Evolutionary conservation across 768 basidiomycete species (phyloP).

Genomic region (Russula griseocarnosa): DNA sequence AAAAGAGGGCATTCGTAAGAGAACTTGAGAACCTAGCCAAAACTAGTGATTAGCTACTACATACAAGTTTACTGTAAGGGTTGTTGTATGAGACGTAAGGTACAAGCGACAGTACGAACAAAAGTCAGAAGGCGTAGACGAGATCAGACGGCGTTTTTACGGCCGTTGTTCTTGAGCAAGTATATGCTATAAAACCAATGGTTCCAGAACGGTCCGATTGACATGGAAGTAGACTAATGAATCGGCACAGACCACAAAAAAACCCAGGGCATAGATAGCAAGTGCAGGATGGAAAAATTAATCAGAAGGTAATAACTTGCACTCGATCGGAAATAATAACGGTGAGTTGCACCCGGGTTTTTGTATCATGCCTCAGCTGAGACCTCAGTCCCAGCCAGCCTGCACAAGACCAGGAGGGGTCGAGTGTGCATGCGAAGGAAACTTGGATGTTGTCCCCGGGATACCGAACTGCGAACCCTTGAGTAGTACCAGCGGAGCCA

Average conservation of each 20-base stretch:
- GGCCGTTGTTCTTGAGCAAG: conserved; percentile 12
- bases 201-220: conserved; percentile 18
- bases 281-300: conserved; percentile 10
- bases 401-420: conserved; percentile 18
- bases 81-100: conserved; percentile 20
- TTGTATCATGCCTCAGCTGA: conserved; percentile 18
- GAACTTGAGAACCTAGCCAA: neutral
- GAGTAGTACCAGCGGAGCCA: conserved; percentile 18
- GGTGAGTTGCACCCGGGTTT: conserved; percentile 1
- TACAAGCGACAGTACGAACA: conserved; percentile 24
- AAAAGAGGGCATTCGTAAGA: conserved; percentile 15
- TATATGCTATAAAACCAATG: conserved; percentile 21
- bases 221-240: conserved; percentile 10
- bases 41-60: conserved; percentile 26
- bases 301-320: conserved; percentile 12
- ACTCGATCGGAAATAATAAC: conserved; percentile 3
- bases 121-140: conserved; percentile 7
- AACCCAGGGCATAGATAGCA: conserved; percentile 3
- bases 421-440: conserved; percentile 14
- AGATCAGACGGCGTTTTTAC: conserved; percentile 17
- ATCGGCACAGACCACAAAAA: conserved; percentile 14
- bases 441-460: conserved; percentile 16
- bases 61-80: conserved; percentile 24
- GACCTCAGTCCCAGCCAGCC: conserved; percentile 26
- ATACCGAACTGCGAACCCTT: conserved; percentile 19